These are phyloP conservation scores for Phytophthora hybrid DNA, from an alignment of 352 stramenopile species.

Conservation along the genomic window DNA sequence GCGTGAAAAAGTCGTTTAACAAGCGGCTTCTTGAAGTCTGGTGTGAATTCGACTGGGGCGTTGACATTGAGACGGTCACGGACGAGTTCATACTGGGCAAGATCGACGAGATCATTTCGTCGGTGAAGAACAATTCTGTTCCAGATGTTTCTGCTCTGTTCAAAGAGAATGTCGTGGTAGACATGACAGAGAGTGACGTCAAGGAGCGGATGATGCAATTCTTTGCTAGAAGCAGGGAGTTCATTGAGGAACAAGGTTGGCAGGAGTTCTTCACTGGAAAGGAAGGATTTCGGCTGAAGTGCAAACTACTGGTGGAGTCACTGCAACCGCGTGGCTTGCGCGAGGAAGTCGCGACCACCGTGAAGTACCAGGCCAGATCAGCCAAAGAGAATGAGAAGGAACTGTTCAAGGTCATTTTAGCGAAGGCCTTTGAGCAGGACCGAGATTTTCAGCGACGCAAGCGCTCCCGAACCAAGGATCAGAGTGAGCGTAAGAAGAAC, in stretches of 20 bases:
- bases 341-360: constrained; percentile 10
- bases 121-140: constrained; percentile 27
- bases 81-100: constrained; percentile 24
- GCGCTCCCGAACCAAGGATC: constrained; percentile 7
- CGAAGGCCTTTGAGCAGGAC: constrained; percentile 24
- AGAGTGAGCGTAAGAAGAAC: constrained; percentile 6
- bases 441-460: constrained; percentile 26
- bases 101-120: constrained; percentile 30
- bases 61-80: constrained; percentile 11
- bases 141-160: constrained; percentile 29
- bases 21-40: constrained; percentile 16
- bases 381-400: constrained; percentile 18
- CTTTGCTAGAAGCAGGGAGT: constrained; percentile 17
- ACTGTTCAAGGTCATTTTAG: constrained; percentile 24
- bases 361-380: constrained; percentile 22
- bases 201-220: constrained; percentile 27
- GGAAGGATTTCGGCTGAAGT: constrained; percentile 13
- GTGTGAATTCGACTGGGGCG: constrained; percentile 20
- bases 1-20: constrained; percentile 19
- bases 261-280: constrained; percentile 22
- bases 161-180: constrained; percentile 22
- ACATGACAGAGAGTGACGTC: constrained; percentile 22
- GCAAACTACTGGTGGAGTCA: constrained; percentile 20
- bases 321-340: constrained; percentile 14
- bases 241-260: constrained; percentile 31